Percentiles rank a stretch among this genome's conserved stretches.
phyloP scores from a whole-genome alignment of 2,329 filamentous ascomycete species.

The Kalaharituber pfeilii region DNA sequence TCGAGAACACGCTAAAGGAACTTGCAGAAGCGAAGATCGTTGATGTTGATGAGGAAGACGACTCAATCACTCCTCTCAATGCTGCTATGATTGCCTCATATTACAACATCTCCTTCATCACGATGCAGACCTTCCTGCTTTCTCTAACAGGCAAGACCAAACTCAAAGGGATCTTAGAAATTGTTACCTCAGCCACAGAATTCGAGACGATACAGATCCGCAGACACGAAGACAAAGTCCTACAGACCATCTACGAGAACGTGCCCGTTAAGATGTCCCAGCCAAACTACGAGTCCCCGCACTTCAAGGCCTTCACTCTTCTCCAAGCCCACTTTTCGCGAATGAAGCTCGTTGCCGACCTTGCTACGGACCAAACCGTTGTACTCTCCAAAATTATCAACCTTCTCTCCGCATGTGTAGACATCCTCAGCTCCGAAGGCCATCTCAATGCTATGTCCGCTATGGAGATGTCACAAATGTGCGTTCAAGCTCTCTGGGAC shows the following conservation, averaged over 20 bases:
- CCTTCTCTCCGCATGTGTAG: slow-evolving; percentile 77
- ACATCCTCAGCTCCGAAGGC: slow-evolving; percentile 87
- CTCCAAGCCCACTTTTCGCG: slow-evolving; percentile 93
- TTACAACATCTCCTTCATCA: slow-evolving; percentile 98
- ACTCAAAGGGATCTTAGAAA: slow-evolving; percentile 91
- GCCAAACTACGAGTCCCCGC: slow-evolving; percentile 72
- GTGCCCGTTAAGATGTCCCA: slow-evolving; percentile 90
- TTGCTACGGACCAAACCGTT: slow-evolving; percentile 87
- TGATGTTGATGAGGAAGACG: slow-evolving; percentile 86
- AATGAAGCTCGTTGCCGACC: slow-evolving; percentile 88
- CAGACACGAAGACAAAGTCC: slow-evolving; percentile 71
- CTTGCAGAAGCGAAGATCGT: slow-evolving; percentile 87
- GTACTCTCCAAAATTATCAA: slow-evolving; percentile 72
- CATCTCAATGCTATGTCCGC: slow-evolving; percentile 94
- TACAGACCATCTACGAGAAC: slow-evolving; percentile 84
- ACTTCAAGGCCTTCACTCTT: slow-evolving; percentile 96
- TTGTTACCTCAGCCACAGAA: slow-evolving; percentile 89
- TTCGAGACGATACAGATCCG: slow-evolving; percentile 92
- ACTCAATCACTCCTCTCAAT: slow-evolving; percentile 74
- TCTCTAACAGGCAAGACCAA: slow-evolving; percentile 79
- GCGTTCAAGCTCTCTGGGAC: slow-evolving; percentile 98
- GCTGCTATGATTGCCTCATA: slow-evolving; percentile 96
- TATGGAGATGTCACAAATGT: slow-evolving; percentile 99
- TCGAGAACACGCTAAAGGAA: slow-evolving; percentile 83
- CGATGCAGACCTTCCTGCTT: slow-evolving; percentile 94